Evolutionary conservation across 2,329 filamentous ascomycete species (phyloP).

Genomic region (Microdochium paspali): DNA sequence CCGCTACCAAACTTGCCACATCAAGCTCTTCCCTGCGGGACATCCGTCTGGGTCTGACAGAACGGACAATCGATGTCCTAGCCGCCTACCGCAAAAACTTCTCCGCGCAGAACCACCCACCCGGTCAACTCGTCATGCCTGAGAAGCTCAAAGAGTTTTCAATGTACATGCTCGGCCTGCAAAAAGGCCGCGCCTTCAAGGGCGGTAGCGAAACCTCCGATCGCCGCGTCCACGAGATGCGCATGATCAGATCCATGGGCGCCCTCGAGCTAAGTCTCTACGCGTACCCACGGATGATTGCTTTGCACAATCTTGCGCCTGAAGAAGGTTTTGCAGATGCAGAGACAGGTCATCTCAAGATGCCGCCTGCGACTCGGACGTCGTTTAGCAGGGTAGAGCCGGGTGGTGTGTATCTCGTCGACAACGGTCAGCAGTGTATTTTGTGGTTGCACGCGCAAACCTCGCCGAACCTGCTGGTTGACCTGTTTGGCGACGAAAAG

Average conservation of each 20-base stretch:
- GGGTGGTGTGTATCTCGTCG: conserved; percentile 87
- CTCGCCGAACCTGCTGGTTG: conserved; percentile 80
- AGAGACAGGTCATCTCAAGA: conserved; percentile 74
- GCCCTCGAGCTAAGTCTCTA: conserved; percentile 80
- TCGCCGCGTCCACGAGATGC: conserved; percentile 81
- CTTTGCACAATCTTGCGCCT: conserved; percentile 79
- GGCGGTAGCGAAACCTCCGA: conserved; percentile 85
- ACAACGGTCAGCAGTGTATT: conserved; percentile 87
- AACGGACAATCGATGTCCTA: conserved; percentile 88
- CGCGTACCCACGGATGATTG: conserved; percentile 88
- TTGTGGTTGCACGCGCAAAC: conserved; percentile 91
- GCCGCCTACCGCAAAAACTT: conserved; percentile 91
- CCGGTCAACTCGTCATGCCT: conserved; percentile 86
- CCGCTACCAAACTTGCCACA: conserved; percentile 69
- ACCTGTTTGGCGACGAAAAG: conserved; percentile 77
- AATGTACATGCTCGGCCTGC: conserved; percentile 86
- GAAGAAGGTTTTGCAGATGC: conserved; percentile 86
- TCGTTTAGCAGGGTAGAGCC: conserved; percentile 85
- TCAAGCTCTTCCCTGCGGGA: conserved; percentile 71
- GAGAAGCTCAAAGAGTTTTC: conserved; percentile 93
- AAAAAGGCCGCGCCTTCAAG: conserved; percentile 92
- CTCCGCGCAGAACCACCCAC: conserved; percentile 70
- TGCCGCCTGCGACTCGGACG: conserved; percentile 72
- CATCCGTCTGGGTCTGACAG: conserved; percentile 70
- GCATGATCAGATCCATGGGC: conserved; percentile 83